Evolutionary conservation across 1,139 yeast genomes (phyloP).

Genomic region (Blastobotrys petasosporus): DNA sequence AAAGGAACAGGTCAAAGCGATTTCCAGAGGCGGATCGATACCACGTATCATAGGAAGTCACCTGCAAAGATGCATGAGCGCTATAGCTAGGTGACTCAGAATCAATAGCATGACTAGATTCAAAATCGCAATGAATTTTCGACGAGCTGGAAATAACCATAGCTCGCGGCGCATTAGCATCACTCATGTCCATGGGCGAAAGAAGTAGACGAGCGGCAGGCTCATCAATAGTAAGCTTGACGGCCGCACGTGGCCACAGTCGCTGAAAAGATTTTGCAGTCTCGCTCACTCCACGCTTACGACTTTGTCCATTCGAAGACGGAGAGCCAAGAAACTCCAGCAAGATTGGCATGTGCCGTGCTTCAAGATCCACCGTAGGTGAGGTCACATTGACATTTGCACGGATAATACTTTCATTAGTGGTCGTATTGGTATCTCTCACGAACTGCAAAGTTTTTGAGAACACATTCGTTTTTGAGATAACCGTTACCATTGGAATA

Average conservation of each 20-base stretch:
- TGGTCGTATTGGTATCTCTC: conserved; percentile 22
- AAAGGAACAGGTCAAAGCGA: conserved; percentile 29
- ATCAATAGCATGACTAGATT: conserved; percentile 27
- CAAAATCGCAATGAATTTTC: conserved; percentile 30
- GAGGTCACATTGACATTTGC: conserved; percentile 34
- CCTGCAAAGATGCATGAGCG: conserved; percentile 24
- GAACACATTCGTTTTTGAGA: conserved; percentile 35
- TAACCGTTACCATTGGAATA: conserved; percentile 35
- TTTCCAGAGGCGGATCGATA: conserved; percentile 28
- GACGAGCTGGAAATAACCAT: conserved; percentile 31
- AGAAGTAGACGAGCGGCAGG: conserved; percentile 35
- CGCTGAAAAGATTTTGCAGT: conserved; percentile 22
- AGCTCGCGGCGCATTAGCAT: conserved; percentile 13
- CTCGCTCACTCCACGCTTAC: conserved; percentile 2
- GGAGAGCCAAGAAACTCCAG: conserved; percentile 19
- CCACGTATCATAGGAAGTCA: conserved; percentile 30
- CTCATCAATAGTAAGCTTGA: conserved; percentile 35
- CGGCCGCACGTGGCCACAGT: conserved; percentile 31
- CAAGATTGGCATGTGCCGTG: conserved; percentile 30
- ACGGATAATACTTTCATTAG: conserved; percentile 28
- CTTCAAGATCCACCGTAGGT: conserved; percentile 36
- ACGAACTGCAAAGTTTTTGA: conserved; percentile 33
- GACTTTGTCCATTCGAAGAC: not conserved
- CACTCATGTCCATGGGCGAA: conserved; percentile 12
- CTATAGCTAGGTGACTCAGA: conserved; percentile 24